Evolutionary conservation across 2,329 filamentous ascomycete genomes (phyloP), one percentile per base, ranked within the genome.

Genomic region (Elsinoe batatas): DNA sequence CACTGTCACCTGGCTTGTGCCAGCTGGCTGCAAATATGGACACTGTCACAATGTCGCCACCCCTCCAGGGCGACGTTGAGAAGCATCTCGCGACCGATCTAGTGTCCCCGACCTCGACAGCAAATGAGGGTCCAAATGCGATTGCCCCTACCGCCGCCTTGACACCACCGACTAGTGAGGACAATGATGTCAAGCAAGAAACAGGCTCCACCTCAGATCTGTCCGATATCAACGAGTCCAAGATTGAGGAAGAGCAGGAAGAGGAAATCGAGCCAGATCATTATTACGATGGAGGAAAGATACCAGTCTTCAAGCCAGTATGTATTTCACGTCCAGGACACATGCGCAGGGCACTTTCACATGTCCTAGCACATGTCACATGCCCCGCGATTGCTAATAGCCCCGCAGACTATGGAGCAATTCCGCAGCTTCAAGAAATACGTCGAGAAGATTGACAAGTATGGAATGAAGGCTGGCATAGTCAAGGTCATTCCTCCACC

Each of bases 391-490:
- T 56, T 47, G 33, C 49, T 62, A 58, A 59, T 43, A 20, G 53
- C 53, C 53, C 50, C 56, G 59, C 62, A 83, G 71, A 91, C 86
- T 58, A 95, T 96, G 88, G 80, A 86, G 59, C 90, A 98, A 72
- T 97, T 97, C 73, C 84, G 83, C 66, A 88, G 93, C 72, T 98
- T 98, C 71, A 87, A 91, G 72, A 82, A 81, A 68, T 97, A 94
- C 69, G 87, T 97, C 78, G 82, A 84, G 67, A 91, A 88, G 71
- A 82, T 98, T 59, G 88, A 98, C 70, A 82, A 83, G 61, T 95
- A 95, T 69, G 93, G 93, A 64, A 98, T 98, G 93, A 88, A 89
- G 72, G 93, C 90, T 18, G 93, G 93, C 35, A 96, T 98, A 64
- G 83, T 97, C 67, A 97, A 98, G 73, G 86, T 98, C 57, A 85